phyloP scores from a whole-genome alignment of 257 asterid species.

The Paraleonurus japonicus region DNA sequence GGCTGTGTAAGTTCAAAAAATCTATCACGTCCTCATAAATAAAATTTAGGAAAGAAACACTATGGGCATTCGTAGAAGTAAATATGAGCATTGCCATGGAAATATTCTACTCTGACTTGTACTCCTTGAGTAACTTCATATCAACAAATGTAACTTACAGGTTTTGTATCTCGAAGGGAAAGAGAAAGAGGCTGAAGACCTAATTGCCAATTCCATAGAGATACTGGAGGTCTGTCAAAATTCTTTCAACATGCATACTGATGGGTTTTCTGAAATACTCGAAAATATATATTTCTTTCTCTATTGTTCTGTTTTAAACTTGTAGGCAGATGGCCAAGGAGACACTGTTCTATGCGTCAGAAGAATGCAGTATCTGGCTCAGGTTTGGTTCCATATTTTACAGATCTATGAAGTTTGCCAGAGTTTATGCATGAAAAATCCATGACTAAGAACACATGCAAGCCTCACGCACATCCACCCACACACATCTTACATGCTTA shows the following conservation, averaged over 20 bases:
- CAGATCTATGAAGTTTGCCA: slow-evolving; percentile 17
- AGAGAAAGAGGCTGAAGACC: slow-evolving; percentile 70
- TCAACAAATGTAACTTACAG: slow-evolving; percentile 36
- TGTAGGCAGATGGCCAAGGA: slow-evolving; percentile 79
- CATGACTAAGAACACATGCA: background rate
- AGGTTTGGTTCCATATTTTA: slow-evolving; percentile 48
- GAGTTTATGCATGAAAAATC: slow-evolving; percentile 11
- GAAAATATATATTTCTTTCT: slow-evolving; percentile 12
- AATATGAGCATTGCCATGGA: background rate
- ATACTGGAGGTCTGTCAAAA: slow-evolving; percentile 66
- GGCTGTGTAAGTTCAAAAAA: slow-evolving; percentile 66
- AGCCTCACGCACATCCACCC: background rate
- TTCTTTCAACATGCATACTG: slow-evolving; percentile 24
- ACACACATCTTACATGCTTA: slow-evolving; percentile 1
- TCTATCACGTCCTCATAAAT: background rate
- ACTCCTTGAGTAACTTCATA: slow-evolving; percentile 5
- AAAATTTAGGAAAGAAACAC: background rate
- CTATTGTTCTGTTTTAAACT: slow-evolving; percentile 27
- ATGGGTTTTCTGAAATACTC: slow-evolving; percentile 6
- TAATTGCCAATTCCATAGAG: slow-evolving; percentile 62
- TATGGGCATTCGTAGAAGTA: background rate
- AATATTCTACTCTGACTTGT: background rate
- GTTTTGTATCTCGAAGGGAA: slow-evolving; percentile 72
- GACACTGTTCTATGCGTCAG: slow-evolving; percentile 57
- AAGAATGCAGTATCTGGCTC: slow-evolving; percentile 78